Percentiles rank a stretch among this genome's conserved stretches.
Conservation (phyloP, 805 yeast species). For the Zygosaccharomyces gambellarensis region DNA sequence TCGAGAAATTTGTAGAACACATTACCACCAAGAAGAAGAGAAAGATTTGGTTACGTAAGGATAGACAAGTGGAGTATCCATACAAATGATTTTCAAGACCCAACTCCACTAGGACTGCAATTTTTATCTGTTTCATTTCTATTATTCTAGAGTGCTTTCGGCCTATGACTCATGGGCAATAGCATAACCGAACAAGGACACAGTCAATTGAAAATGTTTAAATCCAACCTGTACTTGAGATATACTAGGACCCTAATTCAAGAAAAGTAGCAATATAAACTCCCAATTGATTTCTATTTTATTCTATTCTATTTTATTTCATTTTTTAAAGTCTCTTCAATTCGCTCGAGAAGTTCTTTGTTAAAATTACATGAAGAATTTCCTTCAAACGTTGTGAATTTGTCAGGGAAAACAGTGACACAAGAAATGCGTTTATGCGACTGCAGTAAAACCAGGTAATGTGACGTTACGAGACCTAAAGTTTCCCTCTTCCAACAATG, state of each 20-base stretch:
- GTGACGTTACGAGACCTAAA: no score
- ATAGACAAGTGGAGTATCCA: conserved; percentile 79
- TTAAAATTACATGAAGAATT: no score
- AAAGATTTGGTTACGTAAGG: conserved; percentile 89
- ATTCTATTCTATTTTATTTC: no score
- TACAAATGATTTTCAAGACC: conserved; percentile 42
- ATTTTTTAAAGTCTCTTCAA: no score
- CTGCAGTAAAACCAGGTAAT: no score
- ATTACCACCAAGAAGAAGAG: conserved; percentile 75
- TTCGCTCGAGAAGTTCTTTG: no score
- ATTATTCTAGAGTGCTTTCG: neutral
- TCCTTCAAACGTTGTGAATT: no score
- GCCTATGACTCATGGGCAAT: neutral
- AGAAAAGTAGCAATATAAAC: no score
- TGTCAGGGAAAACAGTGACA: no score
- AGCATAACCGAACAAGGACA: neutral
- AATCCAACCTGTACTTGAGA: neutral
- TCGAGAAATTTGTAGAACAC: conserved; percentile 81
- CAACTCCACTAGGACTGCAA: neutral
- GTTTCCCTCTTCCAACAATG: no score
- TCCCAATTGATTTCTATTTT: no score
- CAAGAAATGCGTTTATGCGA: no score
- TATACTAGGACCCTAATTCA: neutral
- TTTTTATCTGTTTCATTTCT: neutral
- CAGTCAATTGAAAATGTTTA: neutral